A percentile compares a stretch with the other conserved stretches of the same genome.
These are phyloP conservation scores for Phanerochaete sordida DNA, from an alignment of 768 basidiomycete genomes.

Conservation along the genomic window DNA sequence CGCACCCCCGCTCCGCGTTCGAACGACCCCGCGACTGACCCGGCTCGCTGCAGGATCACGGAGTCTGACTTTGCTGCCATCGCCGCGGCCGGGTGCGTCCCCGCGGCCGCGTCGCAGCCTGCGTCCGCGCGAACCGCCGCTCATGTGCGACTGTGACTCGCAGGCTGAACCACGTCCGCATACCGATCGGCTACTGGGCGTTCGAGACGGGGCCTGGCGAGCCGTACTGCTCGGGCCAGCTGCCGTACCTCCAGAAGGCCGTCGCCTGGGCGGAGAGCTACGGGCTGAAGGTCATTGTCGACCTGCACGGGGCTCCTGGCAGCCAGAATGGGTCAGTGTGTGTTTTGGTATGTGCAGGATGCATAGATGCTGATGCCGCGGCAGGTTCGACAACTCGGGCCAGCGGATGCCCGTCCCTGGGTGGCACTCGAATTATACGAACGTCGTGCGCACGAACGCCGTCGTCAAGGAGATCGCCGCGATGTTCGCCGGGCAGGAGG, in stretches of 20 bases:
- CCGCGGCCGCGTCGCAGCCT: constrained; percentile 12
- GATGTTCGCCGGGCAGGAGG: constrained; percentile 49
- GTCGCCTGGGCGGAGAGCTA: constrained; percentile 66
- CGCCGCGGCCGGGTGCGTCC: constrained; percentile 63
- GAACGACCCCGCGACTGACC: constrained; percentile 18
- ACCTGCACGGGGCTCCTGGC: constrained; percentile 70
- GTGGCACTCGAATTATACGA: constrained; percentile 67
- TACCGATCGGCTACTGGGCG: constrained; percentile 91
- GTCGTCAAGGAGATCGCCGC: constrained; percentile 61
- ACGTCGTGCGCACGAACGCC: constrained; percentile 62
- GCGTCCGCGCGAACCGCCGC: constrained; percentile 3
- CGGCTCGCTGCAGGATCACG: constrained; percentile 46
- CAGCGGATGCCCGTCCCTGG: constrained; percentile 54
- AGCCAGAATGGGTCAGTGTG: constrained; percentile 71
- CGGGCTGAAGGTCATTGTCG: constrained; percentile 78
- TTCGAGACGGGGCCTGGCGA: constrained; percentile 77
- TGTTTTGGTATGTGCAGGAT: background rate
- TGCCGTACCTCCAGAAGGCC: constrained; percentile 69
- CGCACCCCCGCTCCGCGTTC: background rate
- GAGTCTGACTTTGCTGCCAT: constrained; percentile 76
- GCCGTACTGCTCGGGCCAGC: constrained; percentile 76
- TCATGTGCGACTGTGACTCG: constrained; percentile 8
- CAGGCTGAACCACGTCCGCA: constrained; percentile 77
- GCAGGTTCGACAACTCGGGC: constrained; percentile 81
- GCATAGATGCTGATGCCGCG: background rate